These are phyloP conservation scores for Zizania latifolia DNA, from an alignment of 176 grass and related monocot genomes.

Conservation along the genomic window DNA sequence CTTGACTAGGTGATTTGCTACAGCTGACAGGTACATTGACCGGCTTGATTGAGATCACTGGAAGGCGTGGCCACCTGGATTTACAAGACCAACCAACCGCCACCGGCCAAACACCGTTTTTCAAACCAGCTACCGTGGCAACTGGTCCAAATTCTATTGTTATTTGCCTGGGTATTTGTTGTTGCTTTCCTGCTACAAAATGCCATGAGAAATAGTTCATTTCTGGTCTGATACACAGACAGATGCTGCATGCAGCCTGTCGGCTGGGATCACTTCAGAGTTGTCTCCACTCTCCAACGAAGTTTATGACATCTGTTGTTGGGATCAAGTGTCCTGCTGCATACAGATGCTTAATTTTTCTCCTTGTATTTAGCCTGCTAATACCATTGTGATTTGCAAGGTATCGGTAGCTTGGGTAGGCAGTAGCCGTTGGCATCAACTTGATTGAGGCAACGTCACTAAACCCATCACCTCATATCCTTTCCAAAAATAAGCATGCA, in stretches of 20 bases:
- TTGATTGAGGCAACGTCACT: not conserved
- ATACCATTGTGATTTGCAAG: not conserved
- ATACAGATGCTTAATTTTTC: not conserved
- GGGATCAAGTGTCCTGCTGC: not conserved
- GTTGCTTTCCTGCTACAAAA: conserved; percentile 15
- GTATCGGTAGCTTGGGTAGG: not conserved
- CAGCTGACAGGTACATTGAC: not conserved
- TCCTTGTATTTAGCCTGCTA: not conserved
- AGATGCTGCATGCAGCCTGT: not conserved
- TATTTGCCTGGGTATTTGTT: not conserved
- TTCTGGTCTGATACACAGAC: not conserved
- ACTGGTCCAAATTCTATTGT: too few species aligned
- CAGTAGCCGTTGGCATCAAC: not conserved
- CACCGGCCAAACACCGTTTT: too few species aligned
- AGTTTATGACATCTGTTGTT: too few species aligned
- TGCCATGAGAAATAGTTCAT: not conserved
- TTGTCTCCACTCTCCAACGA: too few species aligned
- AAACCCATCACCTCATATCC: not conserved
- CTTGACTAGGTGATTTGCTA: not conserved
- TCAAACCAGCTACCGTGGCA: too few species aligned
- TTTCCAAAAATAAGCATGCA: not conserved
- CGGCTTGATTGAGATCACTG: not conserved
- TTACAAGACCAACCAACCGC: too few species aligned
- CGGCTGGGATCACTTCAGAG: not conserved
- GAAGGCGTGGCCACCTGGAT: not conserved